These are phyloP conservation scores for Mycena pura DNA, from an alignment of 768 basidiomycete species.

Conservation along the genomic window DNA sequence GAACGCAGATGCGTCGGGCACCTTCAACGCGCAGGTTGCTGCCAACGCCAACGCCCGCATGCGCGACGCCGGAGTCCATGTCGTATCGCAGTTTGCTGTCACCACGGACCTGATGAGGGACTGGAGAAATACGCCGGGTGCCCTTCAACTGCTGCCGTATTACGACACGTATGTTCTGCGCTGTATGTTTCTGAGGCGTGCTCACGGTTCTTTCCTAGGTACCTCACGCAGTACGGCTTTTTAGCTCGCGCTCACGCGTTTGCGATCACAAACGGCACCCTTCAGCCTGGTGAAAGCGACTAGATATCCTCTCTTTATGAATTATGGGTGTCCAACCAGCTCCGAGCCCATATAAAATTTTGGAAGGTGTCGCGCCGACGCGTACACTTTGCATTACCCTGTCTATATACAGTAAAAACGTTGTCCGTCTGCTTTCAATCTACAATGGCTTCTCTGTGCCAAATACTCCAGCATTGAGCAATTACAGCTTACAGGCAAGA, in stretches of 20 bases:
- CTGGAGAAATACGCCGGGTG: slow-evolving; percentile 55
- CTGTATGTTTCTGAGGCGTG: no score
- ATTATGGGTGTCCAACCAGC: no score
- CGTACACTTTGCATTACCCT: no score
- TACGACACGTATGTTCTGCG: slow-evolving; percentile 47
- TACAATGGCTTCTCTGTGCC: no score
- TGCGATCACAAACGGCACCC: slow-evolving; percentile 35
- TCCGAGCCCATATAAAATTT: no score
- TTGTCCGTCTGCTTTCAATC: no score
- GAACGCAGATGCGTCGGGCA: slow-evolving; percentile 56
- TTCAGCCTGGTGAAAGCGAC: slow-evolving; percentile 28
- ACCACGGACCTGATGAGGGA: slow-evolving; percentile 56
- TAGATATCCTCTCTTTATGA: no score
- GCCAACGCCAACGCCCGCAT: slow-evolving; percentile 55
- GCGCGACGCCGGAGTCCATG: slow-evolving; percentile 53
- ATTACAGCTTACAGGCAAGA: no score
- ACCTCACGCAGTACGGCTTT: slow-evolving; percentile 39
- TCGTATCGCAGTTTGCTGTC: slow-evolving; percentile 53
- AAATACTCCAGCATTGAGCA: no score
- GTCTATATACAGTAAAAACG: no score
- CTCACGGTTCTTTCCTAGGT: slow-evolving; percentile 26
- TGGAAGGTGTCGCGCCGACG: no score
- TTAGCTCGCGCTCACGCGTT: slow-evolving; percentile 40
- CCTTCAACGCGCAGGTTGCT: slow-evolving; percentile 46
- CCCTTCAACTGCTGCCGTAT: slow-evolving; percentile 48